These are phyloP conservation scores for Podosphaera aphanis DNA, from an alignment of 2,329 filamentous ascomycete species.

Conservation along the genomic window DNA sequence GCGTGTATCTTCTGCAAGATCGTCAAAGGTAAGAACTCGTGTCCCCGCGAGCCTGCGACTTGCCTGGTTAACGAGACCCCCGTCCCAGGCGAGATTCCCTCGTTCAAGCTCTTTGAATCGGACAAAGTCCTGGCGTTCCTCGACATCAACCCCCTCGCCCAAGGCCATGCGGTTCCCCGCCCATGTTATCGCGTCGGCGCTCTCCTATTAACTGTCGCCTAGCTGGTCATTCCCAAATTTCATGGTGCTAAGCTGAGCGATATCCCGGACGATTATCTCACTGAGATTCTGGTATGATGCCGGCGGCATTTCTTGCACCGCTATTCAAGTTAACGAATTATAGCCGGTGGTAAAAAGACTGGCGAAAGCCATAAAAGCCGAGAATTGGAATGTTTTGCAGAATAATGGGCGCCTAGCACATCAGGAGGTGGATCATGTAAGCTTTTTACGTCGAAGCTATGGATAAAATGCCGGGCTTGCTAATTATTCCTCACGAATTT, in stretches of 20 bases:
- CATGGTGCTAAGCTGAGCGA: conserved; percentile 82
- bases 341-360: conserved; percentile 71
- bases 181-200: background rate
- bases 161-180: conserved; percentile 59
- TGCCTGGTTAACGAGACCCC: conserved; percentile 2
- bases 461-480: background rate
- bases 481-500: background rate
- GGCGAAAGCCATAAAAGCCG: conserved; percentile 48
- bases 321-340: background rate
- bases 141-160: conserved; percentile 75
- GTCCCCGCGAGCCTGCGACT: conserved; percentile 5
- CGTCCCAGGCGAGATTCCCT: conserved; percentile 66
- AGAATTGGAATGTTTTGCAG: conserved; percentile 82
- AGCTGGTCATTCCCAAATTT: conserved; percentile 86
- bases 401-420: conserved; percentile 88
- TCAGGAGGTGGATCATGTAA: conserved; percentile 76
- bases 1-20: conserved; percentile 96
- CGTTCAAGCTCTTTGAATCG: conserved; percentile 86
- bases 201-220: conserved; percentile 1
- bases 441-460: conserved; percentile 13
- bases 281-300: conserved; percentile 48
- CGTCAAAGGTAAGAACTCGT: conserved; percentile 46
- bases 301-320: background rate
- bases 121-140: conserved; percentile 89
- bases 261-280: conserved; percentile 71